Evolutionary conservation across 495 filamentous ascomycete species (phyloP), one percentile per base, ranked within the genome.

Genomic region (Hyaloscypha variabilis): DNA sequence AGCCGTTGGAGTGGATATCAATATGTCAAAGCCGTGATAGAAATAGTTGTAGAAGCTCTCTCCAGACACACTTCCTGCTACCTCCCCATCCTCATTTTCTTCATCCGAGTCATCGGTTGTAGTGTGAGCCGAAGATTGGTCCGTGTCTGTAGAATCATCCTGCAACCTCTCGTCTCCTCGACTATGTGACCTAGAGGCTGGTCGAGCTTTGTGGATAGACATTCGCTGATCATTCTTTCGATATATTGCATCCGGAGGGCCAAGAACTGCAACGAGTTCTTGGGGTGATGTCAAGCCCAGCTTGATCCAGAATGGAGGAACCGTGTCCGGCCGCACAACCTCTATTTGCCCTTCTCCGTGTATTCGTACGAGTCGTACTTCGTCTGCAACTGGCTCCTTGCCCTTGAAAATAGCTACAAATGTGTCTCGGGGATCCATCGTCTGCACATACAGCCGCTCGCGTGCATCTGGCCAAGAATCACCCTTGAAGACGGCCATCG

Each of bases 1-100:
- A 3, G 79, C 76, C 3, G 86, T 87, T 23, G 91, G 90, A 30
- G 89, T 84, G 0, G 94, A 97, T 19, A 99, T 83, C 55, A 97
- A 86, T n/a, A 97, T 84, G 75, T 99, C 95, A 70, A 99, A 91
- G 2, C 95, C 95, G 69, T 96, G 89, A 66, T 92, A 90, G 71
- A 97, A 98, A 73, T 98, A 99, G 71, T 97, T 97, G 74, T 93
- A 96, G 75, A 97, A 99, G 69, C 88, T 94, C 77, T 97, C 94
- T 19, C 87, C 83, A 4, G 84, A 80, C 17, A 80, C 72, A 49
- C 78, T 77, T 28, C 80, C 79, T 4, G 76, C 76, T 24, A 67
- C 65, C 30, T 75, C 68, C 8, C 83, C 83, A 8, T 82, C 80
- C 51, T 82, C 82, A 24, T 82, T 79, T 36, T 90, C 91, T 36